Percentiles rank a stretch among this genome's conserved stretches.
Evolutionary conservation across 768 basidiomycete genomes (phyloP).

Genomic region (Tulasnella sp.): DNA sequence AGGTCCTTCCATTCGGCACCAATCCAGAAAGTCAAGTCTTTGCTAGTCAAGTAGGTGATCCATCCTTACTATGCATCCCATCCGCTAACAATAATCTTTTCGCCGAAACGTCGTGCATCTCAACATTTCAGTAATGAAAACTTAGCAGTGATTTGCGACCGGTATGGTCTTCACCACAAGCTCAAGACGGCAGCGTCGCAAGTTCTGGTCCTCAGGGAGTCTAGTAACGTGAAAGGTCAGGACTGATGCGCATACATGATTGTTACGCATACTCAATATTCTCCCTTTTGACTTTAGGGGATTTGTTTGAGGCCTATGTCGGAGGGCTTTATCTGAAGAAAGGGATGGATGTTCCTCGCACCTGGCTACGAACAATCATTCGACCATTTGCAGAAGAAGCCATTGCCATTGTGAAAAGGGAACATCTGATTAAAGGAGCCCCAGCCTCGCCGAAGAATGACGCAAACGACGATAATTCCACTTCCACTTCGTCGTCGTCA

Average conservation of each 20-base stretch:
- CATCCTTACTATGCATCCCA: too few species aligned
- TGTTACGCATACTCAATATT: too few species aligned
- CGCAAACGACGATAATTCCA: too few species aligned
- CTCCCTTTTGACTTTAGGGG: too few species aligned
- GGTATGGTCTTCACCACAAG: background rate
- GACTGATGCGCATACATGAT: too few species aligned
- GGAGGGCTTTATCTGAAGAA: constrained; percentile 7
- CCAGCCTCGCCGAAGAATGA: too few species aligned
- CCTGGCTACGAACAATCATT: background rate
- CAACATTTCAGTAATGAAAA: constrained; percentile 11
- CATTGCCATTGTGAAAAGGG: constrained; percentile 3
- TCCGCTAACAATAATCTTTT: too few species aligned
- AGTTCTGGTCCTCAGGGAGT: background rate
- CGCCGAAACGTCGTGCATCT: too few species aligned
- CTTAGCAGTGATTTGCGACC: constrained; percentile 4
- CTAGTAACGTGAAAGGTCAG: constrained; percentile 4
- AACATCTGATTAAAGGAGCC: constrained; percentile 1
- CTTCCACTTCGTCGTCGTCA: too few species aligned
- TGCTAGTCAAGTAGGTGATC: too few species aligned
- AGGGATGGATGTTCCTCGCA: background rate
- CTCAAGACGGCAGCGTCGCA: background rate
- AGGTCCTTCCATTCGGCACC: background rate
- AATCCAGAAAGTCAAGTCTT: constrained; percentile 7
- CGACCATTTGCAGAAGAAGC: constrained; percentile 6
- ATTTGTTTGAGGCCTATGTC: constrained; percentile 10